Evolutionary conservation across 2,329 filamentous ascomycete species (phyloP).

Genomic region (Venturia oleaginea): DNA sequence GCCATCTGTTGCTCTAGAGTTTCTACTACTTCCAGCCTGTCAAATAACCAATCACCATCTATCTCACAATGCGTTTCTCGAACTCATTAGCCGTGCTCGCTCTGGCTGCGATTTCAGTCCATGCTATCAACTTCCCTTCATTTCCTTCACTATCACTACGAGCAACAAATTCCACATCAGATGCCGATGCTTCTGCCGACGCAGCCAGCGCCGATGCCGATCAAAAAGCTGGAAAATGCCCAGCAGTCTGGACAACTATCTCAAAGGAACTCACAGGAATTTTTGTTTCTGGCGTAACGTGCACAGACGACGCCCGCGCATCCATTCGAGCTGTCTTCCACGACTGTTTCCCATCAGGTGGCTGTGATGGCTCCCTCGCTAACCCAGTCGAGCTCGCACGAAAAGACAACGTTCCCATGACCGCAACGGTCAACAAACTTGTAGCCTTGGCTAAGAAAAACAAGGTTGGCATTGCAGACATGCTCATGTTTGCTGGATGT

Average conservation of each 20-base stretch:
- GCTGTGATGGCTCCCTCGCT: constrained; percentile 34
- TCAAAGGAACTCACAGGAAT: constrained; percentile 22
- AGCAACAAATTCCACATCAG: neutral
- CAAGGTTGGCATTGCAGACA: constrained; percentile 43
- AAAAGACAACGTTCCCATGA: constrained; percentile 37
- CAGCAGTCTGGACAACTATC: constrained; percentile 23
- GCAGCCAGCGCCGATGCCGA: neutral
- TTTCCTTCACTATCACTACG: neutral
- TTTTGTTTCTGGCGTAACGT: constrained; percentile 22
- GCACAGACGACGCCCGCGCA: constrained; percentile 25
- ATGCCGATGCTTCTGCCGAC: neutral
- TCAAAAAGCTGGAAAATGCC: constrained; percentile 18
- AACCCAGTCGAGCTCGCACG: constrained; percentile 30
- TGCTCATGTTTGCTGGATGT: constrained; percentile 41
- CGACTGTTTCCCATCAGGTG: constrained; percentile 23
- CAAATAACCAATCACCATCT: neutral
- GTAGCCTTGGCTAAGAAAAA: constrained; percentile 32
- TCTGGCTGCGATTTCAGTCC: neutral
- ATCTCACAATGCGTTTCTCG: neutral
- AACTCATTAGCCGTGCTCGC: neutral
- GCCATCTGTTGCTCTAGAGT: neutral
- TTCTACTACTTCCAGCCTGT: neutral
- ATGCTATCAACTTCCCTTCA: constrained; percentile 2
- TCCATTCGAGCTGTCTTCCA: constrained; percentile 29
- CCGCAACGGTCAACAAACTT: constrained; percentile 32